These are phyloP conservation scores for Podila clonocystis DNA, from an alignment of 192 early-diverging fungal genomes.

Conservation along the genomic window DNA sequence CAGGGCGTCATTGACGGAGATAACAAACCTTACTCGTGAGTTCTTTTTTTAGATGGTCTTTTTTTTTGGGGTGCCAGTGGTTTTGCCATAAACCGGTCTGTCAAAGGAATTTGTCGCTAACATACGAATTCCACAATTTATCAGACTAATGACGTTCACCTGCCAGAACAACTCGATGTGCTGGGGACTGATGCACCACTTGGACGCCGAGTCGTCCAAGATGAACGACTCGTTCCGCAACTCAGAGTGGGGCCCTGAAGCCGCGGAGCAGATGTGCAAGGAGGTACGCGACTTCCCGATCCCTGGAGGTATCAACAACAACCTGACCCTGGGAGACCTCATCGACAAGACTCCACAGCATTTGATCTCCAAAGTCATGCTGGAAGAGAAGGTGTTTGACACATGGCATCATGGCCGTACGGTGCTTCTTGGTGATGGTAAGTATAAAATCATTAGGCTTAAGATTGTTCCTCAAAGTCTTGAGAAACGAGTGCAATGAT, in stretches of 20 bases:
- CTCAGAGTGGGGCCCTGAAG: slow-evolving; percentile 11
- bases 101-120: too few species aligned
- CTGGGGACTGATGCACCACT: slow-evolving; percentile 1
- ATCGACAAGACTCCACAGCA: slow-evolving; percentile 15
- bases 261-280: slow-evolving; percentile 18
- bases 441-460: too few species aligned
- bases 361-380: slow-evolving; percentile 16
- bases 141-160: background rate
- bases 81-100: too few species aligned
- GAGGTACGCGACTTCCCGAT: slow-evolving; percentile 19
- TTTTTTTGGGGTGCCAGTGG: too few species aligned
- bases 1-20: background rate
- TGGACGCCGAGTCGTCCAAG: background rate
- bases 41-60: too few species aligned
- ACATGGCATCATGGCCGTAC: slow-evolving; percentile 27
- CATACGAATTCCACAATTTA: background rate
- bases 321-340: slow-evolving; percentile 7
- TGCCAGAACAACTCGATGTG: background rate
- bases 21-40: slow-evolving; percentile 10
- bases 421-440: slow-evolving; percentile 21
- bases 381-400: slow-evolving; percentile 31
- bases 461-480: too few species aligned
- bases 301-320: background rate
- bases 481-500: too few species aligned
- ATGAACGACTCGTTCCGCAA: background rate